Evolutionary conservation across 179 eudicot species (phyloP), one percentile per base, ranked within the genome.

Genomic region (Heliamphora pulchella): DNA sequence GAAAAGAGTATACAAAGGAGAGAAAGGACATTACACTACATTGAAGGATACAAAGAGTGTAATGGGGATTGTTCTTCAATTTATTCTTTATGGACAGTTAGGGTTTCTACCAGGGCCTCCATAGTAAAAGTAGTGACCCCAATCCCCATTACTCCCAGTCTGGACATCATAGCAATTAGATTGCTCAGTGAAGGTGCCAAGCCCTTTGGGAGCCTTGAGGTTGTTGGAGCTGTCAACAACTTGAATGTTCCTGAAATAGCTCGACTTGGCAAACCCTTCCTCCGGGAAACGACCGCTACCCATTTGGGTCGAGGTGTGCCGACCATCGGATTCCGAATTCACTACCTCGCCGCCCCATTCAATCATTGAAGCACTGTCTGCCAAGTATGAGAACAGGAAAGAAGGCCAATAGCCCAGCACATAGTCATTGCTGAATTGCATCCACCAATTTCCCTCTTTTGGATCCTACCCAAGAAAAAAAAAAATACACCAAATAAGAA

Each of bases 331-430:
- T 81, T 86, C 88, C 0, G 97, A 90, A 81, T 94, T 94, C 76
- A 94, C 98, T 43, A 94, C 92, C 72, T 94, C 98, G 2, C 98
- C 98, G 48, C 98, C 98, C 98, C 97, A 94, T 71, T 94, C 98
- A 3, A 94, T 92, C 98, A 94, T 94, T 15, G 98, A 92, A 8
- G 98, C 98, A 78, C 97, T 92, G 76, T 94, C 98, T 1, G 95
- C 90, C 79, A 92, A 83, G 87, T 92, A 91, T 46, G 97, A 94
- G 88, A 94, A 92, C 83, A 94, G 83, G 89, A 92, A 91, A 1
- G 97, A 87, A 1, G 98, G 98, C 98, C 98, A 94, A 80, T 94
- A 94, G 0, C 97, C 98, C 83, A 94, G 20, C 57, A 94, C 98
- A 57, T 92, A 89, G 81, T 84, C 94, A 58, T 85, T 88, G 1